Conservation (phyloP, 2,329 filamentous ascomycete species). For the Fusarium anguioides region DNA sequence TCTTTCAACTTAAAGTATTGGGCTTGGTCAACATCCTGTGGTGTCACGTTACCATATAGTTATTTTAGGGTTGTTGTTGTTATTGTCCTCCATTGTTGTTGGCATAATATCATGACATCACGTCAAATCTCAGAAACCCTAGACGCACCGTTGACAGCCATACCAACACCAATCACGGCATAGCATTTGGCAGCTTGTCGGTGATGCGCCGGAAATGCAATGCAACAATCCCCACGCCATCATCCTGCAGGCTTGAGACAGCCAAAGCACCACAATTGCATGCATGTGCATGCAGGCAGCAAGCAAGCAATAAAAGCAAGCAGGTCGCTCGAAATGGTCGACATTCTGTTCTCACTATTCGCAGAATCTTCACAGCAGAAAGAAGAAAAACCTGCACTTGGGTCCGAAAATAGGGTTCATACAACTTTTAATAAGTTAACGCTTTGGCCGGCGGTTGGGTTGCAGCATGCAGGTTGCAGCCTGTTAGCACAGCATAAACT, state of each 20-base stretch:
- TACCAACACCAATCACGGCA: neutral
- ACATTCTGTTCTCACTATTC: neutral
- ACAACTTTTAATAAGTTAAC: slow-evolving; percentile 4
- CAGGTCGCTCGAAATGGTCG: neutral
- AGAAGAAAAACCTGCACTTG: neutral
- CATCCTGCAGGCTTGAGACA: neutral
- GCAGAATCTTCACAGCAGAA: neutral
- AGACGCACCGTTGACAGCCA: slow-evolving; percentile 11
- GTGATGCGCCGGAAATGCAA: slow-evolving; percentile 33
- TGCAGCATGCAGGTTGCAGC: neutral
- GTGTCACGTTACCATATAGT: neutral
- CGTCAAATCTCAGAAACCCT: slow-evolving; percentile 3
- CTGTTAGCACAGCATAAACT: slow-evolving; percentile 20
- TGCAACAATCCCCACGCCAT: slow-evolving; percentile 26
- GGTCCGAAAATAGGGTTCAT: slow-evolving; percentile 22
- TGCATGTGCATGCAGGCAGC: neutral
- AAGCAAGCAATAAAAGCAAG: neutral
- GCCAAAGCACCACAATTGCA: neutral
- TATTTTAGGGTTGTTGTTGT: slow-evolving; percentile 7
- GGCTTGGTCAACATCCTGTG: no score
- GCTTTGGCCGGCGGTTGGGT: slow-evolving; percentile 7
- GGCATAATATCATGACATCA: slow-evolving; percentile 17
- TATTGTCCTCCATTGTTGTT: no score
- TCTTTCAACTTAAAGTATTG: neutral
- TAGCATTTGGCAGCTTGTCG: slow-evolving; percentile 10